Conservation (phyloP, 495 filamentous ascomycete genomes). For the Xanthoparmelia taractica region DNA sequence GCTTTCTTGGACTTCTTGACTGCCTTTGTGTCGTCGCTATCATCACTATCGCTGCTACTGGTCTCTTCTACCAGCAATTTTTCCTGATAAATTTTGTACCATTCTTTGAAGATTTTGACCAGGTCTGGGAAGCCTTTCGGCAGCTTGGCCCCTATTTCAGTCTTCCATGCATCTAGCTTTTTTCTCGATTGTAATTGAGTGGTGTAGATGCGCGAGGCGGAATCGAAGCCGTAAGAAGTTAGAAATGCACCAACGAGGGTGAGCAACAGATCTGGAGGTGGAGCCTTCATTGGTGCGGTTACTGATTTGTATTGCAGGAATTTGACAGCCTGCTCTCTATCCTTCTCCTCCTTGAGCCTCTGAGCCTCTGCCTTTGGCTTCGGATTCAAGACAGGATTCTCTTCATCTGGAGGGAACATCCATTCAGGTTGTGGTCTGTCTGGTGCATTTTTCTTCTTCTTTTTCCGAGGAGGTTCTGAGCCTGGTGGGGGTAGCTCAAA, state of each 20-base stretch:
- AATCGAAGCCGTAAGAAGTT: constrained; percentile 53
- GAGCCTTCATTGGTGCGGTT: constrained; percentile 22
- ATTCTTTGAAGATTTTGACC: constrained; percentile 44
- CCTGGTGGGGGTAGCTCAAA: background rate
- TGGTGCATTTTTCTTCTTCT: constrained; percentile 35
- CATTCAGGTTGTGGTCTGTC: constrained; percentile 28
- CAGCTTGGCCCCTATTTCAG: constrained; percentile 27
- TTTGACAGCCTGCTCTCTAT: constrained; percentile 23
- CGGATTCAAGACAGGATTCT: constrained; percentile 29
- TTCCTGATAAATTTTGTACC: constrained; percentile 32
- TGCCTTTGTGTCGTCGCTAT: constrained; percentile 20
- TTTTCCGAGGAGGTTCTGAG: constrained; percentile 14
- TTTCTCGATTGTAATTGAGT: constrained; percentile 48
- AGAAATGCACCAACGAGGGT: constrained; percentile 62
- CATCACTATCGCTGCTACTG: constrained; percentile 37
- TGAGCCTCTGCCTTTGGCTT: constrained; percentile 26
- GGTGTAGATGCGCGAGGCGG: constrained; percentile 50
- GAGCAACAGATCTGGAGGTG: constrained; percentile 51
- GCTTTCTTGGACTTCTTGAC: constrained; percentile 21
- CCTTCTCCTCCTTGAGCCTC: constrained; percentile 20
- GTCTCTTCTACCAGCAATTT: constrained; percentile 31
- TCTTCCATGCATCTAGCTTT: constrained; percentile 32
- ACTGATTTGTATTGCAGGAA: constrained; percentile 24
- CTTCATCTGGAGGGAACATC: constrained; percentile 29
- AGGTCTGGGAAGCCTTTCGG: constrained; percentile 40